phyloP scores from a whole-genome alignment of 495 filamentous ascomycete genomes.

The Neurospora tetrasperma region DNA sequence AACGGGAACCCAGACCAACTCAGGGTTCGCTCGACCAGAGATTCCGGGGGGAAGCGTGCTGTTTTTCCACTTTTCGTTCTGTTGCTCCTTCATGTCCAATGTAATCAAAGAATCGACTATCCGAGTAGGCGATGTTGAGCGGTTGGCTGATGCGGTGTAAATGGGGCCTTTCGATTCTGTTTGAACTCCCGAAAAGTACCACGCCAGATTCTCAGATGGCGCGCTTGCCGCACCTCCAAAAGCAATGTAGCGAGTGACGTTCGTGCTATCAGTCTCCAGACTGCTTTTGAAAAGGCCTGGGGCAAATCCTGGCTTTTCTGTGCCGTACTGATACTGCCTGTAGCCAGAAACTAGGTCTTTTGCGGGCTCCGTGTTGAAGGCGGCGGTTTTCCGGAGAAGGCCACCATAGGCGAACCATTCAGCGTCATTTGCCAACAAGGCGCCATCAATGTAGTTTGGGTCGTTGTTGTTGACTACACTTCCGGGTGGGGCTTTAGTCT shows the following conservation, averaged over 20 bases:
- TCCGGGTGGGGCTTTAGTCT: conserved; percentile 33
- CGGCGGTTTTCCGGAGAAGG: conserved; percentile 15
- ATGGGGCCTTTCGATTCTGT: no score
- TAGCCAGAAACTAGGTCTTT: conserved; percentile 39
- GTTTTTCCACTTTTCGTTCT: conserved; percentile 45
- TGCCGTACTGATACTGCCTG: conserved; percentile 40
- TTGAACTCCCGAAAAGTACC: conserved; percentile 52
- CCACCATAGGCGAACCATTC: conserved; percentile 49
- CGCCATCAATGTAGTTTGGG: conserved; percentile 51
- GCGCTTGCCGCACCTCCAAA: conserved; percentile 53
- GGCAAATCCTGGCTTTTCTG: conserved; percentile 27
- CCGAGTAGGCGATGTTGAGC: background rate
- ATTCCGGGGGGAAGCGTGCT: conserved; percentile 40
- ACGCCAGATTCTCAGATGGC: conserved; percentile 62
- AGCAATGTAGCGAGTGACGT: conserved; percentile 48
- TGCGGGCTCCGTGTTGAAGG: conserved; percentile 19
- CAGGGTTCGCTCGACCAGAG: conserved; percentile 48
- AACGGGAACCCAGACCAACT: conserved; percentile 62
- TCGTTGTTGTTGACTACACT: conserved; percentile 43
- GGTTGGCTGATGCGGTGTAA: background rate
- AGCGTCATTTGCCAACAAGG: conserved; percentile 55
- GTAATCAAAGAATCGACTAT: conserved; percentile 39
- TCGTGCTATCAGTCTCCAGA: conserved; percentile 26
- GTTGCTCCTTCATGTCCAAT: conserved; percentile 47
- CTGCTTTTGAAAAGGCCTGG: conserved; percentile 27